Base-by-base conservation (phyloP, 176 grass and related monocot genomes). In the Oryza meridionalis region DNA sequence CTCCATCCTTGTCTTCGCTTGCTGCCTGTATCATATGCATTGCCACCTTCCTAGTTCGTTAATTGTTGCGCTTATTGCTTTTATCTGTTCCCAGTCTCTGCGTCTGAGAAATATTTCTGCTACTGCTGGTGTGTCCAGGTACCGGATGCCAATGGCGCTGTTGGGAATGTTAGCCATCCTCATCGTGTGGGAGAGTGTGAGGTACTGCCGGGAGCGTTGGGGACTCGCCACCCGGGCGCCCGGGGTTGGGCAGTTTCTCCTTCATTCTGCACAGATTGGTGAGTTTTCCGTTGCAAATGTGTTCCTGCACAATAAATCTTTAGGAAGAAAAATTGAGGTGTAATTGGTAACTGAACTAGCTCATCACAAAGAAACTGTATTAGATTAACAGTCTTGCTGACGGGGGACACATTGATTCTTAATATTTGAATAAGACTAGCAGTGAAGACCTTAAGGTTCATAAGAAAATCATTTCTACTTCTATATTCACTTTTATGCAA, bases 131-230 rank as follows among this genome's bases (percentile, higher is more conserved):
- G 65, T 33, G 84, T 4, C 64, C 64, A 98, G 95, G 80, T 98
- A 98, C 78, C 77, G 87, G 84, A 95, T 95, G 91, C 95, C 95
- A 7, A 84, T 90, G 76, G 88, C 95, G 11, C 80, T 95, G 26
- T 49, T 95, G 24, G 95, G 95, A 31, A 73, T 95, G 92, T 9
- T 95, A 45, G 79, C 68, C 19, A 93, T 91, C 77, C 73, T 98
- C 6, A 80, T 78, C 0, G 71, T 95, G 64, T 98, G 95, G 95
- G 95, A 98, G 77, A 46, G 71, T 11, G 87, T 90, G 47, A 88
- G 91, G 40, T 90, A 95, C 79, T 94, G 71, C 80, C 77, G 79
- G 64, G 81, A 90, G 51, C 85, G 65, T 9, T 93, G 92, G 92
- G 62, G 65, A 27, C 82, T 93, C 42, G 77, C 86, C 70, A 33